Base-by-base conservation (phyloP, 805 yeast species). In the Starmerella roubikii region DNA sequence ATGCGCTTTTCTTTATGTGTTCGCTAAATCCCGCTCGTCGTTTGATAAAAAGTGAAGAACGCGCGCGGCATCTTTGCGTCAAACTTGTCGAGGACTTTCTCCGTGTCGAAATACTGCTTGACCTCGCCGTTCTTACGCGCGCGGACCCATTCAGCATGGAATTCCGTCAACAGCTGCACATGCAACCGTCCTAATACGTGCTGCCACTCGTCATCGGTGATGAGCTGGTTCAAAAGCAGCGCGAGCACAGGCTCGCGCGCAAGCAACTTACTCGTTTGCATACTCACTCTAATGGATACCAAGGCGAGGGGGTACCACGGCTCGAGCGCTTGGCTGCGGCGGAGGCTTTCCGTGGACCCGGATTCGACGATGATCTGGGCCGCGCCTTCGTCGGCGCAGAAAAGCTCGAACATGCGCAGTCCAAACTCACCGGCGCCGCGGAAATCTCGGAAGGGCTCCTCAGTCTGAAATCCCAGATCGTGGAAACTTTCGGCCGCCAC, bases 401-500 rank as follows among this genome's bases (percentile, higher is more conserved):
- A 46, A 13, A 30, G 27, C 17, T 45, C 44, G 33, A 48, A 51
- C 17, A 48, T 45, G 9, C 30, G 32, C 23, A 56, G 34, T 8
- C 61, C 62, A 17, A 56, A 44, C 32, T 22, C 18, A 2, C 62
- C 62, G 7, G 56, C 47, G 3, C 60, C 60, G 11, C 67, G 50
- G 35, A 62, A 56, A 40, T 62, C 67, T 1, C 57, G 53, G 3
- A 53, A 40, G 4, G 67, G 67, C 39, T 59, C 58, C 15, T 44
- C 18, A 1, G 64, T 62, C 38, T 62, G 67, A 47, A 62, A 62
- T 5, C 67, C 67, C 7, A 62, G 46, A 3, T 49, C 44, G 17
- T 54, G 58, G 63, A 64, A 62, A 38, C 58, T 48, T 6, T 22
- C 24, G 32, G 30, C 20, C 4, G 11, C 35, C 5, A 32, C 37